Conservation (phyloP, 2,329 filamentous ascomycete species). For the Colletotrichum nymphaeae region DNA sequence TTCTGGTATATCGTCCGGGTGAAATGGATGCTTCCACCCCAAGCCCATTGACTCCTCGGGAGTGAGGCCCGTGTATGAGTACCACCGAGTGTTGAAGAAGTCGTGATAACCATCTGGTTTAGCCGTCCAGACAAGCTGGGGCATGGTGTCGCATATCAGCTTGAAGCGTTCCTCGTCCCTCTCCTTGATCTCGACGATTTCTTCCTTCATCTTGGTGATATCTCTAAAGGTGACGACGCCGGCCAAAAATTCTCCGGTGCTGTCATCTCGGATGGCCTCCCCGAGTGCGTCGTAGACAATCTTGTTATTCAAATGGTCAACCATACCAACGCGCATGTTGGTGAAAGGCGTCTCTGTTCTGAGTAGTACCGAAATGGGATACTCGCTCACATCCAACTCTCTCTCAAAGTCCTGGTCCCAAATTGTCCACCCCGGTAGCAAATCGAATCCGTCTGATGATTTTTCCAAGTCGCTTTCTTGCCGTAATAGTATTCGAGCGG, state of each 20-base stretch:
- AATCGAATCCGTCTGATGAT: slow-evolving; percentile 61
- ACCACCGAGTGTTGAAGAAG: slow-evolving; percentile 84
- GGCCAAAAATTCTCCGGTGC: slow-evolving; percentile 77
- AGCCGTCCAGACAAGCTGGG: slow-evolving; percentile 80
- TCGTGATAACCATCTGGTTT: slow-evolving; percentile 74
- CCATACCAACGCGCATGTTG: slow-evolving; percentile 71
- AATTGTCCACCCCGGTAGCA: slow-evolving; percentile 69
- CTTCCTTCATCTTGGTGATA: slow-evolving; percentile 75
- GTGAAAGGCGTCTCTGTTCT: slow-evolving; percentile 70
- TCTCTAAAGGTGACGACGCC: slow-evolving; percentile 79
- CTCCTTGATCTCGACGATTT: slow-evolving; percentile 76
- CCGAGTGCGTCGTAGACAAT: slow-evolving; percentile 74
- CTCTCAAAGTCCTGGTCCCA: slow-evolving; percentile 76
- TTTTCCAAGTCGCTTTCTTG: slow-evolving; percentile 53
- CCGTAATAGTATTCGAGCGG: slow-evolving; percentile 65
- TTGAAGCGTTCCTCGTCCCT: slow-evolving; percentile 80
- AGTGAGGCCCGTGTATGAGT: slow-evolving; percentile 78
- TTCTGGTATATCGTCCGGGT: slow-evolving; percentile 75
- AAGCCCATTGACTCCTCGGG: slow-evolving; percentile 71
- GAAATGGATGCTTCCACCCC: slow-evolving; percentile 73
- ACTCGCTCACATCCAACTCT: slow-evolving; percentile 67
- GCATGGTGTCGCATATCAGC: slow-evolving; percentile 80
- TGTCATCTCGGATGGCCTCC: slow-evolving; percentile 74
- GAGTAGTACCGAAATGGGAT: slow-evolving; percentile 74
- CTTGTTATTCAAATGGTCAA: slow-evolving; percentile 62